phyloP scores from a whole-genome alignment of 495 filamentous ascomycete species.

The Cercophora sp. region DNA sequence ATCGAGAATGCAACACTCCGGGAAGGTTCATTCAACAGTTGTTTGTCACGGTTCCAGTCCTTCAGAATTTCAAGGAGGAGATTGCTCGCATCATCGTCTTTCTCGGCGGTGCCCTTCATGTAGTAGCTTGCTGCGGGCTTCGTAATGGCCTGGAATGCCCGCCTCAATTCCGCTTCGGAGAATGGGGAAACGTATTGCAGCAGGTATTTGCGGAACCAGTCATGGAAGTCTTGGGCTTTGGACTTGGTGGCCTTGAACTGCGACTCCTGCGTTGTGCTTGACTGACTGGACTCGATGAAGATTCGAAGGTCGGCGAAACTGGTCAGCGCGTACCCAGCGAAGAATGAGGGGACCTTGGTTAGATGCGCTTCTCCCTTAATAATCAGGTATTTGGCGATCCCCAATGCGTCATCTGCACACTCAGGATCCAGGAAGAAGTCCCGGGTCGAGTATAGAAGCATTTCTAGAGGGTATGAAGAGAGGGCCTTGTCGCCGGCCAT shows the following conservation, averaged over 20 bases:
- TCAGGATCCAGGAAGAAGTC: constrained; percentile 75
- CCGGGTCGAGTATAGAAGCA: constrained; percentile 77
- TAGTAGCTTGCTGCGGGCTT: constrained; percentile 57
- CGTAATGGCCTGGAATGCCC: constrained; percentile 61
- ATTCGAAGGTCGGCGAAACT: constrained; percentile 68
- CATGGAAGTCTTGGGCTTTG: constrained; percentile 62
- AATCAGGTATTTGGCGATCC: constrained; percentile 81
- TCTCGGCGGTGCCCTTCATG: constrained; percentile 54
- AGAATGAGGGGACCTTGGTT: constrained; percentile 60
- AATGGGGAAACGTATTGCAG: constrained; percentile 52
- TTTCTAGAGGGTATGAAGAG: constrained; percentile 82
- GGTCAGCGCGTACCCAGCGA: constrained; percentile 72
- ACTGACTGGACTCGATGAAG: constrained; percentile 64
- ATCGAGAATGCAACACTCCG: constrained; percentile 67
- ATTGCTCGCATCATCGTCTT: constrained; percentile 62
- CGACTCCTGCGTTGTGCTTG: constrained; percentile 68
- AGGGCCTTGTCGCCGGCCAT: constrained; percentile 68
- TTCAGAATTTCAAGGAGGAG: constrained; percentile 70
- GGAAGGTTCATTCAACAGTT: constrained; percentile 64
- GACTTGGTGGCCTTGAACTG: constrained; percentile 66
- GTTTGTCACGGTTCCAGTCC: constrained; percentile 57
- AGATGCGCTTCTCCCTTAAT: constrained; percentile 64
- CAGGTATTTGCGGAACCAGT: constrained; percentile 67
- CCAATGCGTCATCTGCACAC: constrained; percentile 89
- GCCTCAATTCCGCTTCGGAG: constrained; percentile 37